A percentile compares a stretch with the other conserved stretches of the same genome.
Evolutionary conservation across 2,329 filamentous ascomycete genomes (phyloP).

Genomic region (Hypoxylon sp.): DNA sequence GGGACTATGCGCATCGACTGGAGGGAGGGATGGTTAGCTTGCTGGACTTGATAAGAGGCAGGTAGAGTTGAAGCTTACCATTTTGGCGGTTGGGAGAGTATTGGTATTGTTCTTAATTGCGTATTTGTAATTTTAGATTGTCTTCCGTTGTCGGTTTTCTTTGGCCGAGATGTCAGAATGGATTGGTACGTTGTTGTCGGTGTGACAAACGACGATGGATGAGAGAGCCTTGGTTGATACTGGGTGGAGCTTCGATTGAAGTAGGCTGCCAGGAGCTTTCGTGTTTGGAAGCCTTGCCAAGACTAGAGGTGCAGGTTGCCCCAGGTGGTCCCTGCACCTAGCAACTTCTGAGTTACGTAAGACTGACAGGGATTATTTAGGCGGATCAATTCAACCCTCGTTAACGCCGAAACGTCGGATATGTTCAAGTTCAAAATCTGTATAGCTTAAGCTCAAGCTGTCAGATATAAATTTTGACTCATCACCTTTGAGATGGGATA

Average conservation of each 20-base stretch:
- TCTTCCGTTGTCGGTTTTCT: background rate
- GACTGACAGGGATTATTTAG: conserved; percentile 1
- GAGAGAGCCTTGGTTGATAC: conserved; percentile 12
- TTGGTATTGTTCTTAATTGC: conserved; percentile 10
- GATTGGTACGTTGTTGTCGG: background rate
- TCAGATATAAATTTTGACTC: conserved; percentile 22
- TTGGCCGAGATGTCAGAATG: background rate
- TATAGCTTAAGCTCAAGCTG: background rate
- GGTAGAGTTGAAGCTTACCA: conserved; percentile 59
- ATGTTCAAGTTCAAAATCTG: conserved; percentile 18
- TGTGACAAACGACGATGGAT: background rate
- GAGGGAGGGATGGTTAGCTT: conserved; percentile 37
- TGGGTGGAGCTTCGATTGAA: conserved; percentile 22
- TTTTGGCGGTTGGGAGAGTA: conserved; percentile 57
- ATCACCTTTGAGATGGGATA: conserved; percentile 19
- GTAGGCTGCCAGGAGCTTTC: conserved; percentile 53
- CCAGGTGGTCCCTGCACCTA: conserved; percentile 40
- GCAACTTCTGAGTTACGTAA: conserved; percentile 29
- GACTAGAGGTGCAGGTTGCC: conserved; percentile 36
- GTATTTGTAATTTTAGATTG: conserved; percentile 8
- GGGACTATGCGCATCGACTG: conserved; percentile 94
- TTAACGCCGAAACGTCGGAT: conserved; percentile 47
- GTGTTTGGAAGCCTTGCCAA: conserved; percentile 52
- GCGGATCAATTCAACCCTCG: conserved; percentile 13
- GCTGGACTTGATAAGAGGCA: conserved; percentile 28